phyloP scores from a whole-genome alignment of 805 yeast genomes.

The Yarrowia sp. region DNA sequence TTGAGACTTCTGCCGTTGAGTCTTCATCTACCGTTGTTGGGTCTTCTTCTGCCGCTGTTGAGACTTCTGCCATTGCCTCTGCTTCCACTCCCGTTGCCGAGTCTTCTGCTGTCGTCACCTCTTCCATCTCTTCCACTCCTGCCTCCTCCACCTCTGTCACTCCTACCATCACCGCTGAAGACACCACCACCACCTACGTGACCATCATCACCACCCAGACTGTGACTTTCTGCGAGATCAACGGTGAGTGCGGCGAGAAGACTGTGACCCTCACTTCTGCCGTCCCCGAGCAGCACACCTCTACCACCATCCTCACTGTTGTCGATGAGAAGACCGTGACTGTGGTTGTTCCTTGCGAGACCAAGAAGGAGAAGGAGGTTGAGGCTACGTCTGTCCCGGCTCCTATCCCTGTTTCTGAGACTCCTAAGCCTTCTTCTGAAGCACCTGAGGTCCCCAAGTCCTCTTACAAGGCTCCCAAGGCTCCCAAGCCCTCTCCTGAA shows the following conservation, averaged over 20 bases:
- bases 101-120: too few species aligned
- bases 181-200: background rate
- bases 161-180: too few species aligned
- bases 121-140: too few species aligned
- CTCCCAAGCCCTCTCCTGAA: background rate
- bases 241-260: slow-evolving; percentile 5
- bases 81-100: too few species aligned
- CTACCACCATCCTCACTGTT: slow-evolving; percentile 11
- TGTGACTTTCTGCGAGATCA: slow-evolving; percentile 1
- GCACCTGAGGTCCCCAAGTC: background rate
- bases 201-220: slow-evolving; percentile 17
- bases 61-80: too few species aligned
- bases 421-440: background rate
- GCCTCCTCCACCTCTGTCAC: too few species aligned
- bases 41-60: too few species aligned
- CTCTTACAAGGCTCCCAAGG: background rate
- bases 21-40: too few species aligned
- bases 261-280: slow-evolving; percentile 10
- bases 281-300: slow-evolving; percentile 25
- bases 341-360: slow-evolving; percentile 7
- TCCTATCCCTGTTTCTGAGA: background rate
- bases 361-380: background rate
- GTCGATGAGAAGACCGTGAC: slow-evolving; percentile 10
- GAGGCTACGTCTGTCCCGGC: background rate
- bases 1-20: background rate